A percentile compares a stretch with the other conserved stretches of the same genome.
These are phyloP conservation scores for Hebeloma cylindrosporum DNA, from an alignment of 768 basidiomycete species.

Conservation along the genomic window DNA sequence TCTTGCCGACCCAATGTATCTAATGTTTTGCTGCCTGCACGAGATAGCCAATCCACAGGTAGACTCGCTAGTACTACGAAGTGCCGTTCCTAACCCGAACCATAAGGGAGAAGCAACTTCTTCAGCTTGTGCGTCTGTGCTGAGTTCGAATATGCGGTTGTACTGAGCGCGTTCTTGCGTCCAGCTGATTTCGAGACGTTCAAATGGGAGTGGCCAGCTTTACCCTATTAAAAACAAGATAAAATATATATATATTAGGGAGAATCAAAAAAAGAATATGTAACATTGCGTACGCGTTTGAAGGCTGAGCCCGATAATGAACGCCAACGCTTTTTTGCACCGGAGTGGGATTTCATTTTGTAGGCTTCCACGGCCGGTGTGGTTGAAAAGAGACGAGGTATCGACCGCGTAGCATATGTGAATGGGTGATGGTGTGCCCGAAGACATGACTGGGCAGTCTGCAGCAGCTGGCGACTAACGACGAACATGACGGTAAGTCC, in stretches of 20 bases:
- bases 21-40: constrained; percentile 1
- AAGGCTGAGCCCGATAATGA: constrained; percentile 64
- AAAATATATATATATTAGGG: too few species aligned
- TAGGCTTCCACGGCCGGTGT: constrained; percentile 59
- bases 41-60: not conserved
- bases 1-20: not conserved
- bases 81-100: constrained; percentile 22
- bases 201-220: constrained; percentile 71
- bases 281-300: constrained; percentile 64
- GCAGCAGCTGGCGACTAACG: constrained; percentile 24
- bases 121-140: constrained; percentile 68
- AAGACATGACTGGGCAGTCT: constrained; percentile 25
- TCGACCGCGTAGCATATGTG: constrained; percentile 19
- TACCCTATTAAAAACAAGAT: constrained; percentile 42
- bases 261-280: not conserved
- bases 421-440: constrained; percentile 15
- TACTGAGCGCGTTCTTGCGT: constrained; percentile 63
- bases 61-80: not conserved
- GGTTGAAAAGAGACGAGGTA: constrained; percentile 56
- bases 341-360: constrained; percentile 79
- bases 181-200: constrained; percentile 66
- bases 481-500: constrained; percentile 22
- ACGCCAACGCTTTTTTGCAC: constrained; percentile 80
- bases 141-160: constrained; percentile 63
- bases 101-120: constrained; percentile 69